Base-by-base conservation (phyloP, 129 eudicot genomes). In the Centrapalus pauciflorus region DNA sequence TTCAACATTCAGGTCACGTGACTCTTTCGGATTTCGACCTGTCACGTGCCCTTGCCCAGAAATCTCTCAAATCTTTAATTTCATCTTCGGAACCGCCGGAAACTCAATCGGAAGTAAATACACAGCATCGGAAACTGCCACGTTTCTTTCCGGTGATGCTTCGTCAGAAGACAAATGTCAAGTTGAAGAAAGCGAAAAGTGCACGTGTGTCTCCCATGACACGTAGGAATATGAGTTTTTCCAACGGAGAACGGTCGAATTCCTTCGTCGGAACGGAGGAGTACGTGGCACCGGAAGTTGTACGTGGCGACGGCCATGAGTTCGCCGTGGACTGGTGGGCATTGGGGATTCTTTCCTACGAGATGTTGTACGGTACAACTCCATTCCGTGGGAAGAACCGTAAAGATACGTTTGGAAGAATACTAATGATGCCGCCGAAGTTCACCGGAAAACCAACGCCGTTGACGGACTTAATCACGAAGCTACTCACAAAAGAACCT, bases 291-390 rank as follows among this genome's bases (percentile, higher is more conserved):
- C 98, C 98, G 71, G 98, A 93, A 68, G 74, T 93, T 0, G 85
- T 93, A 0, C 78, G 82, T 0, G 96, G 95, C 5, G 89, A 88
- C 21, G 98, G 98, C 2, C 98, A 93, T 17, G 96, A 85, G 52
- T 93, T 85, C 63, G 73, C 89, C 9, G 87, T 93, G 0, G 98
- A 93, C 21, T 93, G 98, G 96, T 93, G 98, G 98, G 91, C 96
- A 0, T 54, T 93, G 10, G 98, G 98, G 25, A 66, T 93, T 0
- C 76, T 93, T 0, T 66, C 81, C 13, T 93, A 81, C 81, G 98
- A 93, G 58, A 93, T 93, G 98, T n/a, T 93, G 64, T 85, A 93
- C 55, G 96, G 98, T 7, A 80, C 79, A 45, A 83, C 96, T 4
- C 98, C 98, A 17, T 93, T 88, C 63, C 84, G 82, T 4, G 98